These are phyloP conservation scores for Bipolaris cookei DNA, from an alignment of 2,329 filamentous ascomycete species.

Conservation along the genomic window DNA sequence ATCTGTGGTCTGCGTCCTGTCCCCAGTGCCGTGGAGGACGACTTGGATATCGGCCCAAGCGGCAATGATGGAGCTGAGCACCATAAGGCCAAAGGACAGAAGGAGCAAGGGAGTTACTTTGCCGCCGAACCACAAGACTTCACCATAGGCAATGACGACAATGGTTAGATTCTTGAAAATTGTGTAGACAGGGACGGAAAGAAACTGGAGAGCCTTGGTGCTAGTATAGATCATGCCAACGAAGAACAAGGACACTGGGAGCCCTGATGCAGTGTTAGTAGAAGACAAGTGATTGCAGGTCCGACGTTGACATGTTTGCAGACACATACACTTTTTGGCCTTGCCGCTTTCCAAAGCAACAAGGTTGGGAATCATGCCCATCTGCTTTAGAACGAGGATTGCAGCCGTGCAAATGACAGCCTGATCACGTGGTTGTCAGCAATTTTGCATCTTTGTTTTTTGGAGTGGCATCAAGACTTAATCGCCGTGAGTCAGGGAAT, in stretches of 20 bases:
- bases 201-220: slow-evolving; percentile 92
- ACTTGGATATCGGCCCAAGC: slow-evolving; percentile 97
- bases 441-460: neutral
- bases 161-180: slow-evolving; percentile 99
- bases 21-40: slow-evolving; percentile 69
- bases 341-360: slow-evolving; percentile 82
- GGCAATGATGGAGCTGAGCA: slow-evolving; percentile 88
- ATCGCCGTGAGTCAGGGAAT: no score
- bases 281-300: slow-evolving; percentile 1
- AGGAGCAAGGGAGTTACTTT: slow-evolving; percentile 85
- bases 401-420: slow-evolving; percentile 85
- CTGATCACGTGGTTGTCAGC: slow-evolving; percentile 56
- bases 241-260: slow-evolving; percentile 91
- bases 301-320: neutral
- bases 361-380: slow-evolving; percentile 79
- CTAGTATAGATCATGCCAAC: slow-evolving; percentile 99
- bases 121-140: slow-evolving; percentile 97
- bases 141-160: slow-evolving; percentile 96
- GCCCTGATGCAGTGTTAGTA: slow-evolving; percentile 65
- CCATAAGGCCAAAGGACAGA: slow-evolving; percentile 95
- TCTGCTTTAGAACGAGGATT: slow-evolving; percentile 80
- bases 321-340: slow-evolving; percentile 82
- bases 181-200: slow-evolving; percentile 97
- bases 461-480: no score
- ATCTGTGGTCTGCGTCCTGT: slow-evolving; percentile 57